Evolutionary conservation across 2,329 filamentous ascomycete species (phyloP), one percentile per base, ranked within the genome.

Genomic region (Daldinia sp.): DNA sequence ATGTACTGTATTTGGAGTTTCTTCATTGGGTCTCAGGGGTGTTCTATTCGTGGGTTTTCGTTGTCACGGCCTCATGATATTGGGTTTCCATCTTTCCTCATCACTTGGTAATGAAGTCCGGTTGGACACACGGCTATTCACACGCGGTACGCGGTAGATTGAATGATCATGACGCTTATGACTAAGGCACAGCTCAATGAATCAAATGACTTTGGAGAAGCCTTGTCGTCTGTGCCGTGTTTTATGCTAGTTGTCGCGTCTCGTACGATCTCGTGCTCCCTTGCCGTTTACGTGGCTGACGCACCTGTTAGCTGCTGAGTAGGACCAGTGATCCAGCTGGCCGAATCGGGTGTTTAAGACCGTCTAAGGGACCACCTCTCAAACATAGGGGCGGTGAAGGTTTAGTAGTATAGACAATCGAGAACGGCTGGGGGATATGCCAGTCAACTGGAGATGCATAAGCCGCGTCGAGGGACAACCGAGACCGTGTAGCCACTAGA

Each of bases 181-280:
- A 74, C 69, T 72, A 74, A 68, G 71, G 61, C 62, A 75, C 70
- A 73, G 67, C 68, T 73, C 72, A 73, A 76, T 74, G 74, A 76
- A 76, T 74, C 73, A 60, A 74, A 76, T 67, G 72, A 74, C 44
- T 65, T 63, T 51, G 63, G 44, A 63, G 44, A 39, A 56, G 57
- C 35, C 60, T 51, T 53, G 51, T 28, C 42, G 33, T 37, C 50
- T 50, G 46, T 61, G 48, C 63, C 41, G 42, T 62, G 28, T 63
- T 60, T 41, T 60, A 53, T 56, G 46, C 41, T 58, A 58, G 33
- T 50, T 42, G 28, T 33, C 46, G 50, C 39, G 35, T 37, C 41
- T 65, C 59, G 66, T 62, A 63, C 61, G 59, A 65, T 63, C 60
- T 53, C 66, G 60, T 69, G 63, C 53, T 42, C 12, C 33, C 46